Conservation (phyloP, 2,329 filamentous ascomycete species). For the Fusarium marasasianum region DNA sequence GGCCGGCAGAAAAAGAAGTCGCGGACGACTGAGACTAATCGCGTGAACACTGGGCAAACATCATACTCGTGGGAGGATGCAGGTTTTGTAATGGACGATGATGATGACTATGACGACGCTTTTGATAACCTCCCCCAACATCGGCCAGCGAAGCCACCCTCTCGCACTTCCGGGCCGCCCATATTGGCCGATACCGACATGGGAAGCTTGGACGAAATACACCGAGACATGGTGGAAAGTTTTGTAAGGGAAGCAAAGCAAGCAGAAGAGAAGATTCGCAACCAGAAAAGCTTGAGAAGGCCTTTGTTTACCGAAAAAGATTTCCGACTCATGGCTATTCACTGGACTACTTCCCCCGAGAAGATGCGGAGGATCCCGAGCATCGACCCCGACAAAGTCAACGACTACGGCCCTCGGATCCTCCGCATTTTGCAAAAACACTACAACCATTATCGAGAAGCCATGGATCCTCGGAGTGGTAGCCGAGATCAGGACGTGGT, state of each 20-base stretch:
- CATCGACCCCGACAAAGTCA: constrained; percentile 71
- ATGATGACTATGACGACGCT: constrained; percentile 50
- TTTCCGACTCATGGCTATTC: constrained; percentile 77
- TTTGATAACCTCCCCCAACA: constrained; percentile 56
- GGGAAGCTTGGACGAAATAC: constrained; percentile 64
- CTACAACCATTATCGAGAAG: constrained; percentile 58
- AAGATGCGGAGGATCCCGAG: constrained; percentile 71
- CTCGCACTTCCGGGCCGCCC: constrained; percentile 58
- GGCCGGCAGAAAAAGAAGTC: constrained; percentile 46
- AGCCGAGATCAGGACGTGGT: constrained; percentile 55
- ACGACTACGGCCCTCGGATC: constrained; percentile 68
- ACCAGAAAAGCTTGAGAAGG: constrained; percentile 63
- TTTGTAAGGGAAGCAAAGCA: constrained; percentile 72
- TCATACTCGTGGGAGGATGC: constrained; percentile 52
- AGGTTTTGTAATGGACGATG: constrained; percentile 58
- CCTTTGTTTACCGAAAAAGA: constrained; percentile 75
- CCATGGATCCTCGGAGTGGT: constrained; percentile 53
- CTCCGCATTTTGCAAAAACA: constrained; percentile 65
- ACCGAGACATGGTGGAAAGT: constrained; percentile 68
- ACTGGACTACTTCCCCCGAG: constrained; percentile 69
- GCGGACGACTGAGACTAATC: constrained; percentile 42
- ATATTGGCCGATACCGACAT: constrained; percentile 67
- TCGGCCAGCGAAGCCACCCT: constrained; percentile 50
- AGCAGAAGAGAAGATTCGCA: constrained; percentile 69
- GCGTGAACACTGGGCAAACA: constrained; percentile 53